Conservation (phyloP, 2,329 filamentous ascomycete genomes). For the Diaporthe helianthi region DNA sequence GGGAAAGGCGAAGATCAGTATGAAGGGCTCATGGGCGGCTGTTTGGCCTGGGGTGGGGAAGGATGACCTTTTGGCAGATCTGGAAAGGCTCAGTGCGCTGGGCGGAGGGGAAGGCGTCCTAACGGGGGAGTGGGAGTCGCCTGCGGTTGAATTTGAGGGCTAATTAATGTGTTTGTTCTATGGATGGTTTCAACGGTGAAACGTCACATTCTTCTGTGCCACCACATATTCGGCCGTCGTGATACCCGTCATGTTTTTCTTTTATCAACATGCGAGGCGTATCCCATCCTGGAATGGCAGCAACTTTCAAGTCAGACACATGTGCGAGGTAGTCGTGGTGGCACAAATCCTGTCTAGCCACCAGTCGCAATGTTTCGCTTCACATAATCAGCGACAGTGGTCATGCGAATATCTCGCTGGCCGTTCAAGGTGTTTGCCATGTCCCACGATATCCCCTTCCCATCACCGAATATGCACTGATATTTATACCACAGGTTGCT, state of each 20-base stretch:
- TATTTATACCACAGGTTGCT: constrained; percentile 64
- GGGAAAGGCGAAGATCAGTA: constrained; percentile 36
- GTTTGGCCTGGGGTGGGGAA: neutral
- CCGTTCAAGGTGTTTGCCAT: constrained; percentile 60
- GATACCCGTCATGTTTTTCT: too few species aligned
- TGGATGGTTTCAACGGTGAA: too few species aligned
- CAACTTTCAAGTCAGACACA: too few species aligned
- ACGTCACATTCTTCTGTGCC: too few species aligned
- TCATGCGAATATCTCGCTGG: constrained; percentile 53
- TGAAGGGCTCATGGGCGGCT: neutral
- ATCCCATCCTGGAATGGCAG: too few species aligned
- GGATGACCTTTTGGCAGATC: neutral
- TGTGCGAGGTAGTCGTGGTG: too few species aligned
- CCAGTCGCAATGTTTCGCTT: neutral
- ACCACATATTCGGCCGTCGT: too few species aligned
- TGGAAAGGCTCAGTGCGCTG: neutral
- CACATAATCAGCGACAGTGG: constrained; percentile 49
- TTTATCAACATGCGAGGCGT: neutral
- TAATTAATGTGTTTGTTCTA: neutral
- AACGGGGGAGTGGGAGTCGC: constrained; percentile 1
- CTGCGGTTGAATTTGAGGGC: neutral
- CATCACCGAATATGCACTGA: constrained; percentile 65
- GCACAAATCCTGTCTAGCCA: neutral
- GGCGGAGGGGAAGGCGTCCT: constrained; percentile 3
- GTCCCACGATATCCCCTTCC: constrained; percentile 66